phyloP scores from a whole-genome alignment of 176 grass and related monocot genomes.

The Paspalum notatum region DNA sequence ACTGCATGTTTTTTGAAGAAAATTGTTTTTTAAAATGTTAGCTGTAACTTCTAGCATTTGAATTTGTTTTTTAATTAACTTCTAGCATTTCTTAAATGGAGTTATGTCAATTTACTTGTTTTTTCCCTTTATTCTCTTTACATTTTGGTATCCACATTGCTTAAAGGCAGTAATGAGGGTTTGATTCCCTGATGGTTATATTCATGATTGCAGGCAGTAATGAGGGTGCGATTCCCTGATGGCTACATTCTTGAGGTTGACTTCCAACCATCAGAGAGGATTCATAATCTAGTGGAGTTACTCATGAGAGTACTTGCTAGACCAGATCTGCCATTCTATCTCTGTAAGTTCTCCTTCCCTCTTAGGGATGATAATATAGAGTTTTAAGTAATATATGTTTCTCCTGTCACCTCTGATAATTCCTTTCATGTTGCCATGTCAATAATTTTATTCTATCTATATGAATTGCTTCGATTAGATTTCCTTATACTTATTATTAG shows the following conservation, averaged over 20 bases:
- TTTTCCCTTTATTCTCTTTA: background rate
- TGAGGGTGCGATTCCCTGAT: slow-evolving; percentile 87
- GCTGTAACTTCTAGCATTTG: too few relatives aligned
- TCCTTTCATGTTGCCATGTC: slow-evolving; percentile 21
- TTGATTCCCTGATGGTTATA: too few relatives aligned
- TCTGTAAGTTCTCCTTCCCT: slow-evolving; percentile 69
- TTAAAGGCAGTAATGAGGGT: too few relatives aligned
- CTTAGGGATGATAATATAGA: slow-evolving; percentile 19
- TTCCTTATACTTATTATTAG: background rate
- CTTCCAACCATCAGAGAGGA: slow-evolving; percentile 74
- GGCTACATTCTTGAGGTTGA: slow-evolving; percentile 90
- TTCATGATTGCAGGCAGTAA: slow-evolving; percentile 63
- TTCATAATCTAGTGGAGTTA: slow-evolving; percentile 81
- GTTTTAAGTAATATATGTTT: slow-evolving; percentile 10
- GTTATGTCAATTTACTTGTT: background rate
- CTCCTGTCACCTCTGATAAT: background rate
- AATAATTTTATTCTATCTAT: background rate
- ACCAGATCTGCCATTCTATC: slow-evolving; percentile 91
- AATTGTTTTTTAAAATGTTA: slow-evolving; percentile 13
- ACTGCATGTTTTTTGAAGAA: background rate
- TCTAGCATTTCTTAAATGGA: slow-evolving; percentile 1
- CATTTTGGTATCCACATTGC: background rate
- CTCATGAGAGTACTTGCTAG: slow-evolving; percentile 85
- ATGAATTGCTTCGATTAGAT: background rate
- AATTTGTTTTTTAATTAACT: too few relatives aligned